Evolutionary conservation across 441 rosid species (phyloP), one percentile per base, ranked within the genome.

Genomic region (Biscutella laevigata): DNA sequence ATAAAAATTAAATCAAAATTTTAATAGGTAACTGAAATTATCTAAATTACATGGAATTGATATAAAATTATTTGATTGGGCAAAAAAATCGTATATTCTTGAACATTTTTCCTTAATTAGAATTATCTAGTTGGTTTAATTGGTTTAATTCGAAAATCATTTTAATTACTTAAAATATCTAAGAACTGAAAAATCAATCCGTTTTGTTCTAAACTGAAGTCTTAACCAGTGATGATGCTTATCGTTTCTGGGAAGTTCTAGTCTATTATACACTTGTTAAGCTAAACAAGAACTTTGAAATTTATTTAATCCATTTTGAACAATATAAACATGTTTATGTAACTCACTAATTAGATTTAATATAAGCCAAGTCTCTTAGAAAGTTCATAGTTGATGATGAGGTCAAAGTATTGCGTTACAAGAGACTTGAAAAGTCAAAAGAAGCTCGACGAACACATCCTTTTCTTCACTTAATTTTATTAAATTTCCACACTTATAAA

Each of bases 301-400:
- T n/a, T n/a, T 26, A 26, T 25, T 26, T 36, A 46, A 35, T 10
- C 37, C 7, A 36, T 3, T 12, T 4, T 34, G 26, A 50, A 13
- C 55, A 53, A 38, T 38, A 1, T 38, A 54, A 63, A 46, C 56
- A 54, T 62, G 61, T 22, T 54, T 47, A 15, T 49, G 29, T 62
- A 15, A 53, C 11, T 11, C 7, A 27, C 3, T 4, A 9, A 14
- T 5, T 27, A 45, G 5, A 15, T 45, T 24, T 45, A 15, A 45
- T 51, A 33, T 64, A 33, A 64, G 42, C 46, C 11, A 20, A 49
- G 53, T n/a, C 50, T 62, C 62, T 22, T 54, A 42, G 55, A 56
- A 64, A n/a, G 39, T 20, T 30, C 16, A 38, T 10, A 19, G 55
- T 15, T 49, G 48, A 42, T 16, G 6, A 14, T 27, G 30, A 14